These are phyloP conservation scores for Vitis cinerea DNA, from an alignment of 164 flowering plant species.

Conservation along the genomic window DNA sequence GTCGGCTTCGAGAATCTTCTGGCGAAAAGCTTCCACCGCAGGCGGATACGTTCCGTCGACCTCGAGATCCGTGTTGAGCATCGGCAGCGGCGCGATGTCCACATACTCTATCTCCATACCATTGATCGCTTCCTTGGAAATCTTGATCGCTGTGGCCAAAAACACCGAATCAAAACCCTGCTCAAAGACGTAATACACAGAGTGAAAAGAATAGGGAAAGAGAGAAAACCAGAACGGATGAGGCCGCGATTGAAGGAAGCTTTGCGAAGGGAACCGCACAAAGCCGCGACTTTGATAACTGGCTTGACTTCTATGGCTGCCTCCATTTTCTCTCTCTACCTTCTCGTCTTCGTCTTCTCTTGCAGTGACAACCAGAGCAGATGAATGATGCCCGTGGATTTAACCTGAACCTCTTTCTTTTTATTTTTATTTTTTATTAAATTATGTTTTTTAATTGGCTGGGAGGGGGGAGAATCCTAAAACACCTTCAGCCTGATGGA, in stretches of 20 bases:
- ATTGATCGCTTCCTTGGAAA: slow-evolving; percentile 34
- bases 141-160: slow-evolving; percentile 38
- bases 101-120: slow-evolving; percentile 56
- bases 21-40: slow-evolving; percentile 57
- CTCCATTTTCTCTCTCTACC: not conserved
- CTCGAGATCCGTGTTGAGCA: slow-evolving; percentile 71
- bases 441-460: no score
- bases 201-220: not conserved
- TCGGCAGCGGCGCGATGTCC: slow-evolving; percentile 52
- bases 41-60: slow-evolving; percentile 55
- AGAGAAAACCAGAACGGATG: slow-evolving; percentile 57
- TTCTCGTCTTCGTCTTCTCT: not conserved
- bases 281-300: slow-evolving; percentile 60
- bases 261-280: slow-evolving; percentile 83
- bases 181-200: no score
- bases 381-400: no score
- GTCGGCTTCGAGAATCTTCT: slow-evolving; percentile 52
- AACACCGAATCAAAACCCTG: not conserved
- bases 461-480: no score
- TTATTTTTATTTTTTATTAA: no score
- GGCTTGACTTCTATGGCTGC: slow-evolving; percentile 23
- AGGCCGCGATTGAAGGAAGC: slow-evolving; percentile 76
- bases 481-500: no score
- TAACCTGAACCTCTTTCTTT: no score
- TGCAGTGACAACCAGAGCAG: no score